Evolutionary conservation across 2,329 filamentous ascomycete species (phyloP).

Genomic region (Fusarium solani-melongenae): DNA sequence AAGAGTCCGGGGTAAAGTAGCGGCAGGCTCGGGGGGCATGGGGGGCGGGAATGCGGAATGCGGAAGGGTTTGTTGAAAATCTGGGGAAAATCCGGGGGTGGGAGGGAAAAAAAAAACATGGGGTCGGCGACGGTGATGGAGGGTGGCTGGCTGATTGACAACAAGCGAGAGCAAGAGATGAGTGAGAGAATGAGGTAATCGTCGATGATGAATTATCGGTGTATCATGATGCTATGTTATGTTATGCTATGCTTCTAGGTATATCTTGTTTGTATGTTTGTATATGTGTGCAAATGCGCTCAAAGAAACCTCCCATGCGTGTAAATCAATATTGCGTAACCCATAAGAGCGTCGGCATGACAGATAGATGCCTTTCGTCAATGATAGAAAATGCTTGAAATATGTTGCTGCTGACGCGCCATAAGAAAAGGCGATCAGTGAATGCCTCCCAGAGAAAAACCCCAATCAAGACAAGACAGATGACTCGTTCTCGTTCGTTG

Average conservation of each 20-base stretch:
- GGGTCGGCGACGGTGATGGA: conserved; percentile 10
- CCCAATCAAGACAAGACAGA: background rate
- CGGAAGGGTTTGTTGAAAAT: background rate
- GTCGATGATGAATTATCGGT: background rate
- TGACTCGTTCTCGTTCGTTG: background rate
- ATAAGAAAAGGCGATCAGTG: background rate
- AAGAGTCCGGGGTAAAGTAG: background rate
- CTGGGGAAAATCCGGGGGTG: conserved; percentile 33
- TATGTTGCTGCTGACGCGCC: background rate
- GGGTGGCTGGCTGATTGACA: conserved; percentile 11
- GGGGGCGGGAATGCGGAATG: conserved; percentile 8
- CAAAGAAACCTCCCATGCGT: conserved; percentile 7
- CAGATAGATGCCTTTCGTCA: conserved; percentile 15
- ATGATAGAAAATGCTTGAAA: conserved; percentile 9
- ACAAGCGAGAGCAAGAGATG: background rate
- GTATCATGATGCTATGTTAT: conserved; percentile 8
- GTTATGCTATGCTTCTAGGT: conserved; percentile 25
- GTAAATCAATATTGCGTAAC: conserved; percentile 18
- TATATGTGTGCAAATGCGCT: conserved; percentile 2
- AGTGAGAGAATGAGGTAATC: background rate
- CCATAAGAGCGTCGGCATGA: conserved; percentile 29
- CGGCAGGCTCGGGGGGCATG: background rate
- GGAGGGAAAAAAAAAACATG: conserved; percentile 14
- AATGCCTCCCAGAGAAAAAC: background rate
- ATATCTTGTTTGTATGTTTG: background rate